Conservation (phyloP, 805 yeast species). For the Blastobotrys attinorum region DNA sequence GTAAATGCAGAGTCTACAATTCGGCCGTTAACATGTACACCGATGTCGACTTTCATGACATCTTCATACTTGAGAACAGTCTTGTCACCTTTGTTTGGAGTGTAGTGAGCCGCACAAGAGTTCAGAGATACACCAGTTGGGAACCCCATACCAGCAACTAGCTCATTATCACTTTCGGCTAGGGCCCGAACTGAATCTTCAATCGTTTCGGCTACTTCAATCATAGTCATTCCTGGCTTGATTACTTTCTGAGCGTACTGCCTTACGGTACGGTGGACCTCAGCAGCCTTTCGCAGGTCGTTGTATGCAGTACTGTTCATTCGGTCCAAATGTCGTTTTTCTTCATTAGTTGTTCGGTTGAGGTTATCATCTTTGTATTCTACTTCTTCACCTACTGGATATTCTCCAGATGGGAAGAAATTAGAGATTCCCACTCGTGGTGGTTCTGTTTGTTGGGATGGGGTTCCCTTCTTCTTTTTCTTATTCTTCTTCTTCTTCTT, state of each 20-base stretch:
- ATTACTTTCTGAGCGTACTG: conserved; percentile 64
- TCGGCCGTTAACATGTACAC: conserved; percentile 91
- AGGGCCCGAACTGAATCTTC: conserved; percentile 77
- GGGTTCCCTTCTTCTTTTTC: conserved; percentile 38
- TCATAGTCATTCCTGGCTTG: conserved; percentile 88
- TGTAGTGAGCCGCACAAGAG: conserved; percentile 95
- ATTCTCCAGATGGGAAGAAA: conserved; percentile 61
- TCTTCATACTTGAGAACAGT: conserved; percentile 75
- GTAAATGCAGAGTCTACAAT: conserved; percentile 96
- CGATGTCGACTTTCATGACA: conserved; percentile 94
- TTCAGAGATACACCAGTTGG: conserved; percentile 96
- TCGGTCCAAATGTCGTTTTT: conserved; percentile 69
- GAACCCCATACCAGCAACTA: conserved; percentile 84
- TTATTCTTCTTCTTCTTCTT: conserved; percentile 42
- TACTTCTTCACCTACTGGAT: conserved; percentile 83
- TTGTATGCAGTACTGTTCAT: conserved; percentile 57
- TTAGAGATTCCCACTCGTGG: conserved; percentile 56
- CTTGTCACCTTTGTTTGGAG: conserved; percentile 93
- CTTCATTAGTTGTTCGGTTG: conserved; percentile 78
- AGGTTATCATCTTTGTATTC: conserved; percentile 66
- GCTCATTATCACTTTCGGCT: conserved; percentile 54
- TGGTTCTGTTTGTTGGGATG: conserved; percentile 36
- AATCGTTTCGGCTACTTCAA: conserved; percentile 80
- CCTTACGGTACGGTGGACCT: conserved; percentile 87
- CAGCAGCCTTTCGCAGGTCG: conserved; percentile 93